Percentiles rank a stretch among this genome's conserved stretches.
Conservation (phyloP, 2,329 filamentous ascomycete genomes). For the Aspergillus phoenicis region DNA sequence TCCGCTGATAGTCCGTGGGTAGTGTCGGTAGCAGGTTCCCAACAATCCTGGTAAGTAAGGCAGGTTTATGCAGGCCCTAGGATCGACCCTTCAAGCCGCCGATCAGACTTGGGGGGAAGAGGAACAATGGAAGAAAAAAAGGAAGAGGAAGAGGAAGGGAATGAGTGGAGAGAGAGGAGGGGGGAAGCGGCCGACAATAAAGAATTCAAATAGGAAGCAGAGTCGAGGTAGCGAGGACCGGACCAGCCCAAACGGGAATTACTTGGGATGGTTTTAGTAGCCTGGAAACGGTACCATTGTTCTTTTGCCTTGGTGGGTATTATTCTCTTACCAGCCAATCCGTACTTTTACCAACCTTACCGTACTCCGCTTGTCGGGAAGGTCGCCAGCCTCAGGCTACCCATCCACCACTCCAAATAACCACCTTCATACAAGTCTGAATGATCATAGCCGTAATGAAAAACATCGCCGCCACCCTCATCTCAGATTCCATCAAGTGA, state of each 20-base stretch:
- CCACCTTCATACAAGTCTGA: background rate
- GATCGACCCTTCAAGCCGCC: background rate
- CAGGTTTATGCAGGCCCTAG: background rate
- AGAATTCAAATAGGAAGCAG: conserved; percentile 11
- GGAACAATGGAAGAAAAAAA: background rate
- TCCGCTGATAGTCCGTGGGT: conserved; percentile 1
- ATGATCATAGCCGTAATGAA: background rate
- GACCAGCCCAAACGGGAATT: conserved; percentile 1
- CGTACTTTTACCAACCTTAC: background rate
- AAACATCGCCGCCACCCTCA: background rate
- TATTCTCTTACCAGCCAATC: background rate
- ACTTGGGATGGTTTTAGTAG: background rate
- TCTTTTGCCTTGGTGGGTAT: background rate
- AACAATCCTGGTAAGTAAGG: background rate
- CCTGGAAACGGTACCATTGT: background rate
- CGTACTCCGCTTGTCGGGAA: conserved; percentile 10
- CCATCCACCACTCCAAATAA: background rate
- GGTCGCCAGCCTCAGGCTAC: background rate
- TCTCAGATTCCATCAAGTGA: background rate
- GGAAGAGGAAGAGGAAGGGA: background rate
- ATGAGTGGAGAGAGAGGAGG: conserved; percentile 7
- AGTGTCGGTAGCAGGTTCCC: background rate
- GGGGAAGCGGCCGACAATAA: conserved; percentile 8
- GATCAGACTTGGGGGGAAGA: background rate
- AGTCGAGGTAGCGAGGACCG: conserved; percentile 1